Evolutionary conservation across 257 asterid genomes (phyloP).

Genomic region (Solanum virginianum): DNA sequence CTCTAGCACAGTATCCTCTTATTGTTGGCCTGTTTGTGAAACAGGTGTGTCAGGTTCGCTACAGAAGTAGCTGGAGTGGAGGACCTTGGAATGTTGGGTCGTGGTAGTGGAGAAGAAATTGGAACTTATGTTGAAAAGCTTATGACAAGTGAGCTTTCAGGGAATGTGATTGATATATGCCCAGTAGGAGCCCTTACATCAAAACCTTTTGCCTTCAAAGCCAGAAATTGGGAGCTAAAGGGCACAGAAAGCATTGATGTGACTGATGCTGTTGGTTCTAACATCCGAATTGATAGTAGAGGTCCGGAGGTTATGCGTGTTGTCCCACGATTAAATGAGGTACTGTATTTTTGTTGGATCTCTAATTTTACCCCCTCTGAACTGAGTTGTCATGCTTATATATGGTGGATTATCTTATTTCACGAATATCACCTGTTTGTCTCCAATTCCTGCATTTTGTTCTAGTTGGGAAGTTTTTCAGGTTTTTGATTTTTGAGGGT

Average conservation of each 20-base stretch:
- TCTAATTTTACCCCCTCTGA: not conserved
- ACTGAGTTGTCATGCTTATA: not conserved
- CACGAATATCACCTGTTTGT: not conserved
- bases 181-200: constrained; percentile 99
- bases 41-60: constrained; percentile 96
- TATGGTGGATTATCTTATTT: not conserved
- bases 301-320: constrained; percentile 99
- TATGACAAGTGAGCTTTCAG: constrained; percentile 98
- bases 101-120: constrained; percentile 99
- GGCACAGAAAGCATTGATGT: constrained; percentile 98
- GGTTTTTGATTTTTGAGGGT: not conserved
- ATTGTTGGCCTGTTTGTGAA: constrained; percentile 2
- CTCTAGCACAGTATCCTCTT: not conserved
- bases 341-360: not conserved
- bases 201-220: constrained; percentile 97
- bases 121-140: constrained; percentile 96
- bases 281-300: constrained; percentile 94
- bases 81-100: constrained; percentile 98
- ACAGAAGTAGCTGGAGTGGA: constrained; percentile 90
- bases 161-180: constrained; percentile 95
- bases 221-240: constrained; percentile 97
- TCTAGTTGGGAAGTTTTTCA: not conserved
- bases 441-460: not conserved
- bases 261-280: constrained; percentile 98
- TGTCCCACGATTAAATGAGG: constrained; percentile 97